These are phyloP conservation scores for Blastobotrys illinoisensis DNA, from an alignment of 1,139 yeast species.

Conservation along the genomic window DNA sequence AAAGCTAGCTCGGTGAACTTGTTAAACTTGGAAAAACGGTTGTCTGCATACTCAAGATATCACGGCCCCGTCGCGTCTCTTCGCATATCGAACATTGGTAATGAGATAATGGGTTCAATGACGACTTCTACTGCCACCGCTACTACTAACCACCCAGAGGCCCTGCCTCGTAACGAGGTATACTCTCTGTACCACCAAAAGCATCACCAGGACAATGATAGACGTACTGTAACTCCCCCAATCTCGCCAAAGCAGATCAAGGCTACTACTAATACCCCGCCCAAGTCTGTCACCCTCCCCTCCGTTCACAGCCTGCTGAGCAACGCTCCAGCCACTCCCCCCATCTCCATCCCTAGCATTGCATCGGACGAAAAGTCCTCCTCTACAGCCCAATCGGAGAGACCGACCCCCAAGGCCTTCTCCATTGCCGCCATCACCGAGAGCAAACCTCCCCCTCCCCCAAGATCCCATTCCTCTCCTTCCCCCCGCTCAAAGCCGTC, in stretches of 20 bases:
- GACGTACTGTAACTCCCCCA: background rate
- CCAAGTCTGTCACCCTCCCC: constrained; percentile 2
- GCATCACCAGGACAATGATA: background rate
- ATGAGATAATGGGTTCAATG: background rate
- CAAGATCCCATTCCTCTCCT: background rate
- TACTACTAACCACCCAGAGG: background rate
- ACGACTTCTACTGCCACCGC: background rate
- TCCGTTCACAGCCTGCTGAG: background rate
- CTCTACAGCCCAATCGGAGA: background rate
- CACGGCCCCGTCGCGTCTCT: too few relatives aligned
- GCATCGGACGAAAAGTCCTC: background rate
- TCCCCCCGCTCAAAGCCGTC: background rate
- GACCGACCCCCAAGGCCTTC: background rate
- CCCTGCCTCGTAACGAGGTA: background rate
- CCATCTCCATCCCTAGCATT: background rate
- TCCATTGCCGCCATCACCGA: background rate
- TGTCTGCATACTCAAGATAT: too few relatives aligned
- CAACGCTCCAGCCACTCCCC: constrained; percentile 4
- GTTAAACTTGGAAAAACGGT: too few relatives aligned
- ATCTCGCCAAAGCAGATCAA: constrained; percentile 3
- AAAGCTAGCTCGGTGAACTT: too few relatives aligned
- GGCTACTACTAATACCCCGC: background rate
- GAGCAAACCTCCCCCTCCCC: background rate
- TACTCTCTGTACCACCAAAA: background rate
- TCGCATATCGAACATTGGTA: too few relatives aligned